These are phyloP conservation scores for Cryptococcus sp. DNA, from an alignment of 1,284 basidiomycete genomes.

Conservation along the genomic window DNA sequence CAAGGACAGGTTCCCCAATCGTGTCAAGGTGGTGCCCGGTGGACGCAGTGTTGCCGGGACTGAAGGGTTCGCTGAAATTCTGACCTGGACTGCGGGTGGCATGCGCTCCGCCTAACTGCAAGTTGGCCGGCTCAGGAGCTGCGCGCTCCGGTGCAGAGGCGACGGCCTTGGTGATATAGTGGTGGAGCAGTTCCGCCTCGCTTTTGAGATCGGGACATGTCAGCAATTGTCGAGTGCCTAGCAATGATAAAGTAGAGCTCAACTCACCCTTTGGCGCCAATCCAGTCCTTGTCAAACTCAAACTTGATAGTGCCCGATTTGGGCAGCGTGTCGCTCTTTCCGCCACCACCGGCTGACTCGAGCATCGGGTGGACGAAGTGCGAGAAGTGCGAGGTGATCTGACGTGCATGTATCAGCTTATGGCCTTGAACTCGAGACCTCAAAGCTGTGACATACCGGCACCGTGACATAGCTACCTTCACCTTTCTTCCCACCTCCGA, in stretches of 20 bases:
- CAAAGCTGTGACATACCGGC: constrained; percentile 20
- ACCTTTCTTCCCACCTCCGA: constrained; percentile 34
- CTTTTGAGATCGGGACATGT: constrained; percentile 10
- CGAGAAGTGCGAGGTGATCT: constrained; percentile 31
- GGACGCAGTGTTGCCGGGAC: neutral
- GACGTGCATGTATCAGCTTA: neutral
- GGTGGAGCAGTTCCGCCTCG: constrained; percentile 41
- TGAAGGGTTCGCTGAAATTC: neutral
- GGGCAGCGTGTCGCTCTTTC: constrained; percentile 14
- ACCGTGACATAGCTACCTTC: constrained; percentile 33
- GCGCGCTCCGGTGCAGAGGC: constrained; percentile 4
- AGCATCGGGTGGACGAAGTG: constrained; percentile 20
- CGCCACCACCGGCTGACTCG: constrained; percentile 10
- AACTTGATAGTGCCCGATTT: constrained; percentile 44
- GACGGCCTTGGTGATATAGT: constrained; percentile 31
- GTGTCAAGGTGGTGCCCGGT: neutral
- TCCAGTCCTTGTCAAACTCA: constrained; percentile 51
- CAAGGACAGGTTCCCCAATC: neutral
- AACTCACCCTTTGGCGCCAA: constrained; percentile 49
- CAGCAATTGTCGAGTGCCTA: neutral
- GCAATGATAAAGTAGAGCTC: constrained; percentile 11
- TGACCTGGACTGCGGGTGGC: neutral
- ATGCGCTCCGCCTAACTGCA: constrained; percentile 14
- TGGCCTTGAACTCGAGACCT: neutral
- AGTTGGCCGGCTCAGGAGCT: constrained; percentile 13